Conservation (phyloP, 805 yeast genomes). For the Myxozyma monticola region DNA sequence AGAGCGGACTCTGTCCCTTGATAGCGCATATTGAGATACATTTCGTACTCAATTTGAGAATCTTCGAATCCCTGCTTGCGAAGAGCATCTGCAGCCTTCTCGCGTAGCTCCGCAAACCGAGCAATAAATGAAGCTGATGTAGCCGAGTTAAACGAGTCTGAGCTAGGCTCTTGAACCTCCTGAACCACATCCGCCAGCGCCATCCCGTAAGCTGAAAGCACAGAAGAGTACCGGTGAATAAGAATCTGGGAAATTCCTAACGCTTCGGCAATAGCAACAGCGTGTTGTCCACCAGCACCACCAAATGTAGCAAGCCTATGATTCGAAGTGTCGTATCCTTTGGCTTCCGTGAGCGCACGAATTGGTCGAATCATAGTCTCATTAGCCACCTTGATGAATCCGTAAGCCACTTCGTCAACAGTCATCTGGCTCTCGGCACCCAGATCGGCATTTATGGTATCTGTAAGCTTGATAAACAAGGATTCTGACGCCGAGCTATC, state of each 20-base stretch:
- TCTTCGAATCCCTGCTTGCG: slow-evolving; percentile 55
- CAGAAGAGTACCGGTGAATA: slow-evolving; percentile 79
- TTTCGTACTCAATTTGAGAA: slow-evolving; percentile 54
- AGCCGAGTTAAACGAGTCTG: slow-evolving; percentile 43
- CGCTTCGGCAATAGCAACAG: slow-evolving; percentile 69
- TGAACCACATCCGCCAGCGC: slow-evolving; percentile 81
- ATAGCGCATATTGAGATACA: slow-evolving; percentile 73
- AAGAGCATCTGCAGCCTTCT: slow-evolving; percentile 47
- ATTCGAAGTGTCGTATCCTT: slow-evolving; percentile 63
- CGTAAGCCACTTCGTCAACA: slow-evolving; percentile 71
- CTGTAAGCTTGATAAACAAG: slow-evolving; percentile 57
- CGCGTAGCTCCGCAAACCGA: slow-evolving; percentile 49
- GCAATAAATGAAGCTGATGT: slow-evolving; percentile 42
- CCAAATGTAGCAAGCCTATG: slow-evolving; percentile 84
- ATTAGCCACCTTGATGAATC: slow-evolving; percentile 79
- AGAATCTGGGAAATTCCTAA: slow-evolving; percentile 69
- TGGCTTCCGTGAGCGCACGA: slow-evolving; percentile 79
- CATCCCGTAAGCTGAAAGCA: slow-evolving; percentile 86
- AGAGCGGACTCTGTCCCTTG: slow-evolving; percentile 87
- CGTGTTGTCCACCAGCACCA: slow-evolving; percentile 94
- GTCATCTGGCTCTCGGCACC: slow-evolving; percentile 46
- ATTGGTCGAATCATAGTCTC: slow-evolving; percentile 92
- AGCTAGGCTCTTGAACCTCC: slow-evolving; percentile 75
- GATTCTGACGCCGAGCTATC: slow-evolving; percentile 54
- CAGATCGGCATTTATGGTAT: slow-evolving; percentile 54